Evolutionary conservation across 495 filamentous ascomycete genomes (phyloP).

Genomic region (Trichoderma virens): DNA sequence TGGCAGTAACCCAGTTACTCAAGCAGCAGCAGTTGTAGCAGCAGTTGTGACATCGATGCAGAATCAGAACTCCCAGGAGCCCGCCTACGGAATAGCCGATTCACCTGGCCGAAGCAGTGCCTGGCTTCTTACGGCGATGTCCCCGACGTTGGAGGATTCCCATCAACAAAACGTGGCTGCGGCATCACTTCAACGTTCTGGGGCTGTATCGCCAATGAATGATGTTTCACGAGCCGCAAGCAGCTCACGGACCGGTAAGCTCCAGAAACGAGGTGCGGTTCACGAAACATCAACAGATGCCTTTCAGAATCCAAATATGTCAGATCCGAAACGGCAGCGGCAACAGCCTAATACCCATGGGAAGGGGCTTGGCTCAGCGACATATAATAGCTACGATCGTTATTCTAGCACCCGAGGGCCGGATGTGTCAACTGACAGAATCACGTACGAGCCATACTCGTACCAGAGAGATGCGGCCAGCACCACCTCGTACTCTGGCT

Average conservation of each 20-base stretch:
- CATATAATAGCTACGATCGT: conserved; percentile 9
- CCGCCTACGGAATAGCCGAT: not conserved
- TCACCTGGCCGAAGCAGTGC: not conserved
- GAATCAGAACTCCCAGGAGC: not conserved
- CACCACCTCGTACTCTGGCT: not conserved
- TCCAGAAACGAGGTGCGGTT: not conserved
- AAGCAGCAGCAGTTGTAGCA: conserved; percentile 1
- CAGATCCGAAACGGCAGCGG: too few species aligned
- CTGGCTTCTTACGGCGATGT: not conserved
- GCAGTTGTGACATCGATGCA: not conserved
- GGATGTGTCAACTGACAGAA: not conserved
- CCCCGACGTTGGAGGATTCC: not conserved
- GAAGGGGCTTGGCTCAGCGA: not conserved
- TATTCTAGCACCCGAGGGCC: not conserved
- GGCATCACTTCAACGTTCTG: not conserved
- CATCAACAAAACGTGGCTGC: not conserved
- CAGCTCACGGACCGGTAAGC: not conserved
- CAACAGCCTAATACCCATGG: not conserved
- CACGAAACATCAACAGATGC: not conserved
- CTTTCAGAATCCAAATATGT: not conserved
- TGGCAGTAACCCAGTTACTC: not conserved
- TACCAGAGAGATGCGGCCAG: not conserved
- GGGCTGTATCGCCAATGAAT: not conserved
- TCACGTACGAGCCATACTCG: conserved; percentile 12
- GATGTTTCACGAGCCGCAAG: not conserved